A percentile compares a stretch with the other conserved stretches of the same genome.
Conservation (phyloP, 2,329 filamentous ascomycete species). For the Capronia coronata region DNA sequence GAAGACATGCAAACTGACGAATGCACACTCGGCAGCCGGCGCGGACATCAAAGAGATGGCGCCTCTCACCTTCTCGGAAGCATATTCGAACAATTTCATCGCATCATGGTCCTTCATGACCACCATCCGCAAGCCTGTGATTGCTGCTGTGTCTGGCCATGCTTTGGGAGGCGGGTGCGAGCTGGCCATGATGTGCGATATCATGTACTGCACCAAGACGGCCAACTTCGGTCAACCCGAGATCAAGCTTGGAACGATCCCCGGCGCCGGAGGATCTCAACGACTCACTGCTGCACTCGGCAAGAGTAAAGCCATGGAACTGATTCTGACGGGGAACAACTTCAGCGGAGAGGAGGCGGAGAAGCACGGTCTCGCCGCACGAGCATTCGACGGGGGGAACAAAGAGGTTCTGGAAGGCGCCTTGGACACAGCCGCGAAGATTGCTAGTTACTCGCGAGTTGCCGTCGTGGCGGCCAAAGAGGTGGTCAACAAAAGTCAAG, state of each 20-base stretch:
- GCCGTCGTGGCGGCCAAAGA: constrained; percentile 88
- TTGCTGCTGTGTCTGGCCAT: constrained; percentile 89
- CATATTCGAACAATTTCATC: constrained; percentile 88
- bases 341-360: constrained; percentile 80
- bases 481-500: constrained; percentile 99
- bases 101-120: constrained; percentile 87
- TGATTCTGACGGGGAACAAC: constrained; percentile 77
- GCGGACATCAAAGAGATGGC: constrained; percentile 99
- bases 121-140: constrained; percentile 83
- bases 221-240: constrained; percentile 96
- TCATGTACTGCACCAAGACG: constrained; percentile 77
- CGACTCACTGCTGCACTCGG: constrained; percentile 75
- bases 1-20: not conserved
- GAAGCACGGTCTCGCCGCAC: constrained; percentile 83
- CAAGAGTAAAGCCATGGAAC: constrained; percentile 83
- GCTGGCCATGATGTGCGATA: constrained; percentile 94
- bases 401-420: constrained; percentile 77
- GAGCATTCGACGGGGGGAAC: constrained; percentile 65
- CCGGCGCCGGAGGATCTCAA: constrained; percentile 87
- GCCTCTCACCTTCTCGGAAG: constrained; percentile 76
- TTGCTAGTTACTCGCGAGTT: constrained; percentile 80
- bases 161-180: constrained; percentile 94
- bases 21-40: constrained; percentile 51
- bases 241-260: constrained; percentile 89
- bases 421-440: constrained; percentile 76